A percentile compares a stretch with the other conserved stretches of the same genome.
Conservation (phyloP, 768 basidiomycete species). For the Clitopilus hobsonii region DNA sequence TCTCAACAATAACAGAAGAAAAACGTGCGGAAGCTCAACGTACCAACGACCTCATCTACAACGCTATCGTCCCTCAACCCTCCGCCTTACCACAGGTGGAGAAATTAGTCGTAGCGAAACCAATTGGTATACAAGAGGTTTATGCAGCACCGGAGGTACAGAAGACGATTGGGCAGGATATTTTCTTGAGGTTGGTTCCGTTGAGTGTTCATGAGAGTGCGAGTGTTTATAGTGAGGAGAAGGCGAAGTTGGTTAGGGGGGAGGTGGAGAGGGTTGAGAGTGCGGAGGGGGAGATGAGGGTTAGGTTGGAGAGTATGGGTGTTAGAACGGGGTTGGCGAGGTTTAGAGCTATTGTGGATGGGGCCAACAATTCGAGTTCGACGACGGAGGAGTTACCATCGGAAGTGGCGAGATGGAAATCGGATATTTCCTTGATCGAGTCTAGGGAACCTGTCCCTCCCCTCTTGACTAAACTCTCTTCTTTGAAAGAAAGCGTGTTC, state of each 20-base stretch:
- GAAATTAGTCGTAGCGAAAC: constrained; percentile 74
- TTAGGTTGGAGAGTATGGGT: constrained; percentile 77
- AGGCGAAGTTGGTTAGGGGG: constrained; percentile 84
- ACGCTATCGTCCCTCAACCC: constrained; percentile 76
- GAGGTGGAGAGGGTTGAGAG: constrained; percentile 87
- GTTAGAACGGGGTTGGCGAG: constrained; percentile 66
- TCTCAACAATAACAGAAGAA: constrained; percentile 72
- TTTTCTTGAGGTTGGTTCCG: constrained; percentile 85
- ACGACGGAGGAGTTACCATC: constrained; percentile 65
- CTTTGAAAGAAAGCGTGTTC: constrained; percentile 53
- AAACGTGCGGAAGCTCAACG: constrained; percentile 70
- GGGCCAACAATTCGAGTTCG: constrained; percentile 50
- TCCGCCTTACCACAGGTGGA: constrained; percentile 81
- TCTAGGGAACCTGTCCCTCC: constrained; percentile 63
- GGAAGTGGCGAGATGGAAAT: constrained; percentile 69
- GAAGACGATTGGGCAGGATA: constrained; percentile 88
- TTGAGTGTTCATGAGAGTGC: constrained; percentile 95
- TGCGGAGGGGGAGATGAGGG: constrained; percentile 75
- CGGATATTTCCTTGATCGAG: constrained; percentile 70
- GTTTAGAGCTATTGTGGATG: constrained; percentile 69
- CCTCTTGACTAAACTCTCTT: constrained; percentile 53
- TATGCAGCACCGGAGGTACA: constrained; percentile 90
- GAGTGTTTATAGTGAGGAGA: constrained; percentile 96
- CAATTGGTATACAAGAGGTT: constrained; percentile 91
- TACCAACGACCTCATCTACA: constrained; percentile 98